Evolutionary conservation across 805 yeast genomes (phyloP).

Genomic region (Sugiyamaella smithiae): DNA sequence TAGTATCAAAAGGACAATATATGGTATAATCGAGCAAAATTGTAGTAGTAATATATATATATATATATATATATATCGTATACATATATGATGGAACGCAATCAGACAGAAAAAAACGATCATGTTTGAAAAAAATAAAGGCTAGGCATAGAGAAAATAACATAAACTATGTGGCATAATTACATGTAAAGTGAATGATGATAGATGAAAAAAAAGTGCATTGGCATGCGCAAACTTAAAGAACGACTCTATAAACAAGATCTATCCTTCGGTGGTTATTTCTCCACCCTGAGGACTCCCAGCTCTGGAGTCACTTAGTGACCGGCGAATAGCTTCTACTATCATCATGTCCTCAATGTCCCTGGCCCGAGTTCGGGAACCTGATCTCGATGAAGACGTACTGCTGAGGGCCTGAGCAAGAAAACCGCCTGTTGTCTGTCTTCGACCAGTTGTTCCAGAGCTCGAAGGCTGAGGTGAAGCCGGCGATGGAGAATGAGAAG

Average conservation of each 20-base stretch:
- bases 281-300: neutral
- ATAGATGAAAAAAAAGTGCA: too few relatives aligned
- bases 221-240: too few relatives aligned
- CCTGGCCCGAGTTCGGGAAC: conserved; percentile 19
- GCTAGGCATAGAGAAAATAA: too few relatives aligned
- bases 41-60: neutral
- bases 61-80: too few relatives aligned
- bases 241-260: neutral
- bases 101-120: too few relatives aligned
- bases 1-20: too few relatives aligned
- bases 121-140: too few relatives aligned
- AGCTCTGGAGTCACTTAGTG: conserved; percentile 37
- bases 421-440: conserved; percentile 2
- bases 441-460: conserved; percentile 5
- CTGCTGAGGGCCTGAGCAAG: conserved; percentile 20
- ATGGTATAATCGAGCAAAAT: neutral
- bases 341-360: conserved; percentile 75
- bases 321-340: conserved; percentile 75
- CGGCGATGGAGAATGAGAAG: conserved; percentile 15
- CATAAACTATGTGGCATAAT: too few relatives aligned
- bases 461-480: conserved; percentile 17
- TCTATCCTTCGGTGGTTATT: neutral
- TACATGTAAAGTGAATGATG: too few relatives aligned
- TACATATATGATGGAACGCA: too few relatives aligned
- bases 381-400: conserved; percentile 18